A percentile compares a stretch with the other conserved stretches of the same genome.
Conservation (phyloP, 352 stramenopile species). For the Phytophthora quininea region DNA sequence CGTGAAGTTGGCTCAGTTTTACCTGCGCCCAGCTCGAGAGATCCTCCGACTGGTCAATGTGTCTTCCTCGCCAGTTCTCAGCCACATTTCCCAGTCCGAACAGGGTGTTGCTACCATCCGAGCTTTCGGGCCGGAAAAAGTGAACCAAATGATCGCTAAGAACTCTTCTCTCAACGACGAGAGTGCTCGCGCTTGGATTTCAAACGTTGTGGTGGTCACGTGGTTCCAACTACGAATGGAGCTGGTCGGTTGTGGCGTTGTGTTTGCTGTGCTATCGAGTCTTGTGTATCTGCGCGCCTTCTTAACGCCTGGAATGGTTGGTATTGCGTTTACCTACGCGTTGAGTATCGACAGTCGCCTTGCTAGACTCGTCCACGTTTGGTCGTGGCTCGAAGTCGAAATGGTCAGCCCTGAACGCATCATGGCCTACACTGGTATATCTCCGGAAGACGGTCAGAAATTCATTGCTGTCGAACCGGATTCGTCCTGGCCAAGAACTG, state of each 20-base stretch:
- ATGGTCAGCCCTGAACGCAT: constrained; percentile 58
- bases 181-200: background rate
- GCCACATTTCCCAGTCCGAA: constrained; percentile 17
- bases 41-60: constrained; percentile 26
- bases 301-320: constrained; percentile 58
- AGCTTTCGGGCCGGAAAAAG: constrained; percentile 26
- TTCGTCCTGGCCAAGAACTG: constrained; percentile 6
- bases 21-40: constrained; percentile 32
- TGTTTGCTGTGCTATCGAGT: constrained; percentile 22
- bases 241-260: constrained; percentile 26
- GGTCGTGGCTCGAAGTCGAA: constrained; percentile 46
- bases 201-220: constrained; percentile 11
- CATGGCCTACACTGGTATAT: constrained; percentile 26
- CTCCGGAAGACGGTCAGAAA: constrained; percentile 1
- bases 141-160: constrained; percentile 5
- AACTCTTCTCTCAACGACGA: constrained; percentile 6
- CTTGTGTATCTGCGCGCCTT: constrained; percentile 26
- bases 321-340: constrained; percentile 78
- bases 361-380: constrained; percentile 61
- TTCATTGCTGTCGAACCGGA: constrained; percentile 12
- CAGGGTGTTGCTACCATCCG: constrained; percentile 25
- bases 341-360: constrained; percentile 76
- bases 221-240: constrained; percentile 38
- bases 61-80: constrained; percentile 32
- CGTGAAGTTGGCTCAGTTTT: constrained; percentile 40